Conservation (phyloP, 495 filamentous ascomycete genomes). For the Viridothelium virens region DNA sequence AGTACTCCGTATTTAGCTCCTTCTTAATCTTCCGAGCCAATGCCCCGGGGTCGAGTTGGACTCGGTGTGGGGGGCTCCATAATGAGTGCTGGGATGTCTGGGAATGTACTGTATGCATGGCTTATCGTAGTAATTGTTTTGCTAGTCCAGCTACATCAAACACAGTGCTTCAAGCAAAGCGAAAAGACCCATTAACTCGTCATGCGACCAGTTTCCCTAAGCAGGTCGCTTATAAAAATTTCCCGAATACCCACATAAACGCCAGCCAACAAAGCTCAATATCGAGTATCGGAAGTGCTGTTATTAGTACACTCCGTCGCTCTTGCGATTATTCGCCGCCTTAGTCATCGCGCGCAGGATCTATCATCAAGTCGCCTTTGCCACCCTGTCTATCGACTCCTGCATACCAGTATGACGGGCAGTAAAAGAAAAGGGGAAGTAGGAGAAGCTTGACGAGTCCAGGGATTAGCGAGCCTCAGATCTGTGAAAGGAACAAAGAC, state of each 20-base stretch:
- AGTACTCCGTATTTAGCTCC: background rate
- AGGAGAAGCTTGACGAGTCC: background rate
- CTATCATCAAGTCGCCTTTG: background rate
- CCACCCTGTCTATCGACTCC: constrained; percentile 8
- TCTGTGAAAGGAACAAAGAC: background rate
- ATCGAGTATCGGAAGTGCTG: background rate
- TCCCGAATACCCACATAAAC: background rate
- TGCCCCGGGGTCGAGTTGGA: background rate
- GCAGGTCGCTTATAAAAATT: background rate
- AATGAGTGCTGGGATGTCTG: too few relatives aligned
- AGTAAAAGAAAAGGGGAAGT: background rate
- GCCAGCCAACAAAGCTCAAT: constrained; percentile 8
- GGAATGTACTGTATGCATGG: too few relatives aligned
- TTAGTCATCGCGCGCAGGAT: background rate
- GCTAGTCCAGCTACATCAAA: constrained; percentile 3
- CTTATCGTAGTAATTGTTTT: background rate
- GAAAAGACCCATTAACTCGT: background rate
- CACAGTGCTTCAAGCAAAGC: background rate
- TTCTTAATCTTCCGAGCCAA: background rate
- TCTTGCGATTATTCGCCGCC: background rate
- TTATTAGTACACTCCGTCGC: background rate
- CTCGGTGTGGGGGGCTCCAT: too few relatives aligned
- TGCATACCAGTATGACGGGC: constrained; percentile 4
- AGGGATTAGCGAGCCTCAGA: constrained; percentile 5
- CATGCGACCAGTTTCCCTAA: background rate